Evolutionary conservation across 1,139 yeast genomes (phyloP).

Genomic region (Pichia sp.): DNA sequence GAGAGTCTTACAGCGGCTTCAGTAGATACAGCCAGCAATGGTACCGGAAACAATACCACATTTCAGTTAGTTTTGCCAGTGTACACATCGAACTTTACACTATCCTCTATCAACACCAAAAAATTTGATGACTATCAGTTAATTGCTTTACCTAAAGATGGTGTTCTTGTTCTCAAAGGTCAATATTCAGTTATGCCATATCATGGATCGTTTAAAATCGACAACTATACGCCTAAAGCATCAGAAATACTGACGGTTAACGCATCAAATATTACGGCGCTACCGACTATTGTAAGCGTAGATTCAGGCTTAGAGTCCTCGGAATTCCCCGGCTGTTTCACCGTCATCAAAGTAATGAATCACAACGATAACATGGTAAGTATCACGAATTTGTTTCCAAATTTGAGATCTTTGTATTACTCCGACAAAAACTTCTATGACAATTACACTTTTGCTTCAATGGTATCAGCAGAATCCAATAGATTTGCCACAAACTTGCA

Average conservation of each 20-base stretch:
- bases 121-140: constrained; percentile 26
- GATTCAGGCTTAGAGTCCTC: not conserved
- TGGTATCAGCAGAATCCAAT: constrained; percentile 6
- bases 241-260: constrained; percentile 23
- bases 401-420: not conserved
- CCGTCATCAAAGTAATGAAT: not conserved
- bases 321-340: too few species aligned
- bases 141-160: constrained; percentile 38
- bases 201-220: constrained; percentile 48
- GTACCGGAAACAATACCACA: not conserved
- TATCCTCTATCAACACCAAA: not conserved
- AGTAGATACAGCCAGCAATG: not conserved
- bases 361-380: not conserved
- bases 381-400: not conserved
- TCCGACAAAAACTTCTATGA: not conserved
- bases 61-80: too few species aligned
- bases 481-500: constrained; percentile 9
- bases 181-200: constrained; percentile 44
- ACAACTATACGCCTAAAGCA: constrained; percentile 18
- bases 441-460: constrained; percentile 11
- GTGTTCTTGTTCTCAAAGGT: constrained; percentile 51
- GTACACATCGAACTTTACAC: too few species aligned
- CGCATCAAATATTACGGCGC: constrained; percentile 46
- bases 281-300: constrained; percentile 40
- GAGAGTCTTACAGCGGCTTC: too few species aligned